phyloP scores from a whole-genome alignment of 768 basidiomycete species.

The Lyophyllum shimeji region DNA sequence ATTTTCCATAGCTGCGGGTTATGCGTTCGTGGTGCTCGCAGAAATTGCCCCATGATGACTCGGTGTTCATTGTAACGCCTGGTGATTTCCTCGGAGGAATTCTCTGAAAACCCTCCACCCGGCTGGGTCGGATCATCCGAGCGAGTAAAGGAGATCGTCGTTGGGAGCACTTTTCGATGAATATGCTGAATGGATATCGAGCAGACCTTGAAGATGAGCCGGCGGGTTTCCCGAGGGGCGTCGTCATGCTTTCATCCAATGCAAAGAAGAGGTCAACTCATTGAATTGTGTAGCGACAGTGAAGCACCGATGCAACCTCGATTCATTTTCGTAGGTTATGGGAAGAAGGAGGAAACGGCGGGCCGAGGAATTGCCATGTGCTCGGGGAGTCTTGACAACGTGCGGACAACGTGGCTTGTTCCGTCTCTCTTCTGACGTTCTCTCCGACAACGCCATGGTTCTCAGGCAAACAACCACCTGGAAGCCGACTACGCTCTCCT shows the following conservation, averaged over 20 bases:
- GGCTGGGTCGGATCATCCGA: background rate
- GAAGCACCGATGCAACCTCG: background rate
- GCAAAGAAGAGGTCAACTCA: background rate
- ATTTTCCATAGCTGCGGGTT: no score
- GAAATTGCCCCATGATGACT: background rate
- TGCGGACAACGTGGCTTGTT: constrained; percentile 39
- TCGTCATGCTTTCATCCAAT: background rate
- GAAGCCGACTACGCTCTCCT: background rate
- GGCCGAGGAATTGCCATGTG: constrained; percentile 27
- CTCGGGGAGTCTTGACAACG: constrained; percentile 31
- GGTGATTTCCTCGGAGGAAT: background rate
- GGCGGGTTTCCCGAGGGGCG: background rate
- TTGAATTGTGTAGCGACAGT: background rate
- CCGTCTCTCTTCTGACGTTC: constrained; percentile 25
- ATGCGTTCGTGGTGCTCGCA: no score
- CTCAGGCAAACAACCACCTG: background rate
- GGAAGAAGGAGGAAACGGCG: constrained; percentile 9
- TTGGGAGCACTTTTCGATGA: background rate
- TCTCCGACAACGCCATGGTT: constrained; percentile 27
- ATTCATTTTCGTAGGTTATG: background rate
- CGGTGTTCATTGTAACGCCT: background rate
- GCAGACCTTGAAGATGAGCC: background rate
- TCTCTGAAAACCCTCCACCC: background rate
- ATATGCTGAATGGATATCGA: background rate
- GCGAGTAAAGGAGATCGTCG: background rate